These are phyloP conservation scores for Rhodotorula sp. DNA, from an alignment of 1,284 basidiomycete genomes.

Conservation along the genomic window DNA sequence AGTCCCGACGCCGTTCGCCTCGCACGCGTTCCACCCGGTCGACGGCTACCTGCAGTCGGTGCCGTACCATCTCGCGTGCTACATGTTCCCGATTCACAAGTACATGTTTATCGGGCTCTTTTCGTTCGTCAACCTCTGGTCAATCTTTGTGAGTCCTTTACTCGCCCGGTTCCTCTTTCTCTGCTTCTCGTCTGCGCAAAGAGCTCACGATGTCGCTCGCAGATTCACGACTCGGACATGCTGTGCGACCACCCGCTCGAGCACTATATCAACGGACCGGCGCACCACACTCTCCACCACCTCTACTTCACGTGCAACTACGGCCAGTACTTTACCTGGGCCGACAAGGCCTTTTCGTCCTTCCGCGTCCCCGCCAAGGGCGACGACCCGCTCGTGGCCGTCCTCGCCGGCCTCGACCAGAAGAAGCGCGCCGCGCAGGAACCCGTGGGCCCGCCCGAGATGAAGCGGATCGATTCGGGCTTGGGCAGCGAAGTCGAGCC, in stretches of 20 bases:
- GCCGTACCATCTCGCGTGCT: conserved; percentile 92
- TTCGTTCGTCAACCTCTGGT: conserved; percentile 87
- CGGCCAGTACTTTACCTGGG: conserved; percentile 86
- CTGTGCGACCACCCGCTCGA: conserved; percentile 88
- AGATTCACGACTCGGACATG: conserved; percentile 99
- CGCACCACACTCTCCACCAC: conserved; percentile 69
- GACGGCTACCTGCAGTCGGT: conserved; percentile 92
- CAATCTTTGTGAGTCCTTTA: conserved; percentile 65
- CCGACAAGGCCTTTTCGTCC: conserved; percentile 76
- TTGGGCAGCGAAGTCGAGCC: conserved; percentile 24
- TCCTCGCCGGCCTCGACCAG: conserved; percentile 47
- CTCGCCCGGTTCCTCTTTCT: background rate
- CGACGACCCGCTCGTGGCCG: conserved; percentile 80
- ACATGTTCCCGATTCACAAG: conserved; percentile 87
- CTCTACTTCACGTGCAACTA: conserved; percentile 43
- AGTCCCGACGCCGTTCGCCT: conserved; percentile 96
- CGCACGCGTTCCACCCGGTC: conserved; percentile 94
- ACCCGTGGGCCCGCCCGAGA: conserved; percentile 1
- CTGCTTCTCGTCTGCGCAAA: too few species aligned
- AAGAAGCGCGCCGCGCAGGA: conserved; percentile 39
- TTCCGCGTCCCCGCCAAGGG: conserved; percentile 80
- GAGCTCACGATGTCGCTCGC: background rate
- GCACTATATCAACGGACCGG: conserved; percentile 90
- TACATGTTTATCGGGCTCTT: conserved; percentile 73
- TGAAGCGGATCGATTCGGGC: conserved; percentile 26